These are phyloP conservation scores for Rhododendron williamsianum DNA, from an alignment of 148 eudicot species.

Conservation along the genomic window DNA sequence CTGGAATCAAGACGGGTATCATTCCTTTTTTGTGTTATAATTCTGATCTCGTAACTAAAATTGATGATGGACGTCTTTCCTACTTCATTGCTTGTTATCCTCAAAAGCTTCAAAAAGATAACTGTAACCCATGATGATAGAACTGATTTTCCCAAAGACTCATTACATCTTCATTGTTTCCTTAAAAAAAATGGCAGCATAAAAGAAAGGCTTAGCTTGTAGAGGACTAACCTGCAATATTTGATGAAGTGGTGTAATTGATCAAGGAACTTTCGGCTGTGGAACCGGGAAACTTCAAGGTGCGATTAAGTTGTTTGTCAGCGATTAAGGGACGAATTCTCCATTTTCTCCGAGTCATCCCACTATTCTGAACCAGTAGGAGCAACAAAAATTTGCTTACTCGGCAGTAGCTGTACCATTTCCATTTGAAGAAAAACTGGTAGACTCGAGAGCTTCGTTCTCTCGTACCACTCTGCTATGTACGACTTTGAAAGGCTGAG, in stretches of 20 bases:
- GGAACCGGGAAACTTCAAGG: constrained; percentile 15
- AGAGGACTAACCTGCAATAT: constrained; percentile 36
- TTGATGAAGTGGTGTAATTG: constrained; percentile 6
- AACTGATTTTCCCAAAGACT: background rate
- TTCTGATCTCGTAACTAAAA: background rate
- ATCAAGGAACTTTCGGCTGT: constrained; percentile 14
- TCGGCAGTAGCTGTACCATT: constrained; percentile 30
- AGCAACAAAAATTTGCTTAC: constrained; percentile 25
- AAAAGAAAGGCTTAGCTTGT: constrained; percentile 10
- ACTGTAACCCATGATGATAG: background rate
- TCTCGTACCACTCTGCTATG: constrained; percentile 79
- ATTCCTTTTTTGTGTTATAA: background rate
- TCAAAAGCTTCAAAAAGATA: background rate
- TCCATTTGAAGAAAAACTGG: constrained; percentile 42
- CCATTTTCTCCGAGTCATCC: constrained; percentile 21
- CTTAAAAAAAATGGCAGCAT: background rate
- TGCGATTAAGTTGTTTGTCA: constrained; percentile 2
- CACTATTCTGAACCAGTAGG: constrained; percentile 14
- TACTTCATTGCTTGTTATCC: background rate
- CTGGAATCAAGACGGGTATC: background rate
- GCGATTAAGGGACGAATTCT: constrained; percentile 11
- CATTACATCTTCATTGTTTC: background rate
- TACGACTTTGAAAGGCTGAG: constrained; percentile 79
- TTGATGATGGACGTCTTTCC: background rate
- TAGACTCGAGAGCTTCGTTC: constrained; percentile 54